Percentiles rank a stretch among this genome's conserved stretches.
These are phyloP conservation scores for Amylostereum chailletii DNA, from an alignment of 1,284 basidiomycete species.

Conservation along the genomic window DNA sequence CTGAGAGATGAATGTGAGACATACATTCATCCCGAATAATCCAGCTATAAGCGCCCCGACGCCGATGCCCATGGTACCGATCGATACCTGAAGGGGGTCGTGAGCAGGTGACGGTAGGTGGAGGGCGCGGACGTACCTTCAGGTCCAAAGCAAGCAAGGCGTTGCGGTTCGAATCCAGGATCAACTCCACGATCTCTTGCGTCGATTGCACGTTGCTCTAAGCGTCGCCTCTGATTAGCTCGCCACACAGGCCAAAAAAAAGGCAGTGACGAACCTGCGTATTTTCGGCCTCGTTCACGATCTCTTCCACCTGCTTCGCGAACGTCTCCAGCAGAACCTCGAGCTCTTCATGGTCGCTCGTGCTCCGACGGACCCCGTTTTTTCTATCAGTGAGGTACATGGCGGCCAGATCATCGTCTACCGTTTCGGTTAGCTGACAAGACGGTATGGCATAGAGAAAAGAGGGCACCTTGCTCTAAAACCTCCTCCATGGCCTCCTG, in stretches of 20 bases:
- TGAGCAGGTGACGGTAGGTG: background rate
- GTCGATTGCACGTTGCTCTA: conserved; percentile 91
- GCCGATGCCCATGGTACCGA: conserved; percentile 87
- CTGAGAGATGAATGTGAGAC: conserved; percentile 19
- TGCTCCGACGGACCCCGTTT: conserved; percentile 42
- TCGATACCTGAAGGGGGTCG: conserved; percentile 60
- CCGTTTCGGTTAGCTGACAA: background rate
- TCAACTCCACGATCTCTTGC: conserved; percentile 95
- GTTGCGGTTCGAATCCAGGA: conserved; percentile 95
- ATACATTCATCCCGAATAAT: conserved; percentile 92
- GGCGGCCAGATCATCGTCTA: conserved; percentile 87
- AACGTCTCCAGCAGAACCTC: conserved; percentile 92
- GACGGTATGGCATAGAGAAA: conserved; percentile 8
- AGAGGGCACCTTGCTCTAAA: conserved; percentile 70
- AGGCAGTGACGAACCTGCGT: conserved; percentile 53
- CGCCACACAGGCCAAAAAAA: background rate
- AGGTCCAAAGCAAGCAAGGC: conserved; percentile 87
- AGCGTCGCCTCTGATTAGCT: background rate
- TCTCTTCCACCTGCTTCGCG: conserved; percentile 92
- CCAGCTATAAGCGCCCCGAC: conserved; percentile 91
- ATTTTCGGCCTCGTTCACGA: conserved; percentile 86
- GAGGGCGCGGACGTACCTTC: conserved; percentile 39
- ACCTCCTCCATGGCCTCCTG: conserved; percentile 86
- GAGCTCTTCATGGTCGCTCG: conserved; percentile 85
- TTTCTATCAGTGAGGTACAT: conserved; percentile 88